Base-by-base conservation (phyloP, 495 filamentous ascomycete genomes). In the Articulospora tetracladia region DNA sequence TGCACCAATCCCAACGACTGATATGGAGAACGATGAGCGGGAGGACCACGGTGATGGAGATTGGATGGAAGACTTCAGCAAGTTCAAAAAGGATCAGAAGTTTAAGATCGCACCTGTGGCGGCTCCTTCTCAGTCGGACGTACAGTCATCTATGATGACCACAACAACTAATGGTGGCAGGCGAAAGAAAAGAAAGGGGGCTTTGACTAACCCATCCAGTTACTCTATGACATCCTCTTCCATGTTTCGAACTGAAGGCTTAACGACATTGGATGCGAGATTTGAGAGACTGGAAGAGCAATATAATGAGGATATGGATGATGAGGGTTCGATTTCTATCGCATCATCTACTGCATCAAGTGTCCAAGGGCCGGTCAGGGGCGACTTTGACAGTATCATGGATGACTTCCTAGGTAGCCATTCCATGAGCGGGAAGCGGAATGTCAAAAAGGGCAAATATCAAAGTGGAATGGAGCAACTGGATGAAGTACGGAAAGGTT, bases 221-320 rank as follows among this genome's bases (percentile, higher is more conserved):
- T 98, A 96, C 76, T 96, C 92, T n/a, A 99, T 98, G 95, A 92
- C 88, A 0, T 96, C 90, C 6, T 97, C 94, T 0, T 87, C 92
- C 0, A 77, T 98, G 7, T 83, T 87, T 22, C 84, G 95, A 44
- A 98, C 93, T 1, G 94, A 97, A 61, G 91, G 91, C n/a, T 80
- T 92, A 36, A 85, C 86, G 4, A 81, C 92, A 12, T 78, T 98
- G 20, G 95, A 99, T 70, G 86, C 86, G 46, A 85, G 94, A 15
- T 99, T 98, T 69, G 94, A 97, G 65, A 88, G 86, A 76, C 81
- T 97, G 27, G 91, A 96, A 70, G 87, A 90, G 64, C 76, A 88
- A 57, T 96, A 97, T 71, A 77, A 85, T n/a, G 80, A 86, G 13
- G 89, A 93, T 57, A 81, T 86, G 64, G 83, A 91, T 69, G 86